Evolutionary conservation across 805 yeast genomes (phyloP).

Genomic region (Starmerella etchellsii): DNA sequence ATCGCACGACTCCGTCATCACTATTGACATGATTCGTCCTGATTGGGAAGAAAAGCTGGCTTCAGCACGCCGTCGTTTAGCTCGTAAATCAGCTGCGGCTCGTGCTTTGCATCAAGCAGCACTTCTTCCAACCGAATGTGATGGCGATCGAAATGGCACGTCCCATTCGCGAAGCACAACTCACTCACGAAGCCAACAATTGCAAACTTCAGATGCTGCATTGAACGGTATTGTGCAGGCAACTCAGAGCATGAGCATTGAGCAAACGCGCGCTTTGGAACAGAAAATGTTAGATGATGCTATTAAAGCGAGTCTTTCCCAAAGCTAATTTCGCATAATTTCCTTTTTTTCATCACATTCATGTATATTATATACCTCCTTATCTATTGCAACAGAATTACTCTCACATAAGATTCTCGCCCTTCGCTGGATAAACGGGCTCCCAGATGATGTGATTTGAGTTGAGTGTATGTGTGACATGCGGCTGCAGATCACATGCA

Average conservation of each 20-base stretch:
- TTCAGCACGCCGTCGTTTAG: conserved; percentile 62
- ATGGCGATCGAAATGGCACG: not conserved
- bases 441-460: too few relatives aligned
- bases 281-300: conserved; percentile 21
- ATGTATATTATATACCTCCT: not conserved
- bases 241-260: conserved; percentile 11
- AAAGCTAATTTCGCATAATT: not conserved
- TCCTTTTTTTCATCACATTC: not conserved
- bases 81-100: conserved; percentile 85
- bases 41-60: conserved; percentile 76
- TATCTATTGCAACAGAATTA: too few relatives aligned
- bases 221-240: conserved; percentile 10
- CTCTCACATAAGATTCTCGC: too few relatives aligned
- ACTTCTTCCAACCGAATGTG: conserved; percentile 33
- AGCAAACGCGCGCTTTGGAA: conserved; percentile 20
- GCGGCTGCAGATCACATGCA: too few relatives aligned
- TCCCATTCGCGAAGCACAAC: not conserved
- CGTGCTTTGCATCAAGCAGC: conserved; percentile 86
- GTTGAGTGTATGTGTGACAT: too few relatives aligned
- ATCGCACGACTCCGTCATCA: conserved; percentile 54
- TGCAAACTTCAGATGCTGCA: not conserved
- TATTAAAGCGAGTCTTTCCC: conserved; percentile 18
- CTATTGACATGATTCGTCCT: conserved; percentile 76
- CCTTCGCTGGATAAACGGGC: too few relatives aligned
- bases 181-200: not conserved